Percentiles rank a stretch among this genome's conserved stretches.
phyloP scores from a whole-genome alignment of 78 protist genomes.

The Pigoraptor vietnamica region DNA sequence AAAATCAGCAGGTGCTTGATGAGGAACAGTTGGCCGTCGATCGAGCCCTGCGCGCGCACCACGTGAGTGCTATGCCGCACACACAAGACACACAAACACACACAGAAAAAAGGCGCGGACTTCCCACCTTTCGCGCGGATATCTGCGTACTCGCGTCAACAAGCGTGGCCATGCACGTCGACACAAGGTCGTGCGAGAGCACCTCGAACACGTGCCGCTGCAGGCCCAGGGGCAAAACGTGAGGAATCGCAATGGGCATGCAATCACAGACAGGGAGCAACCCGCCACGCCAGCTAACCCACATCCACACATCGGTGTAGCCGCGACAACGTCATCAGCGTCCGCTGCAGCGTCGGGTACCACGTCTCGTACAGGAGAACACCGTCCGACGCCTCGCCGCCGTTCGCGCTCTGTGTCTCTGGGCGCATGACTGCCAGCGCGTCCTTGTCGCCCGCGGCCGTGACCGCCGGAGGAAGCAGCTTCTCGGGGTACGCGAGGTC shows the following conservation, averaged over 20 bases:
- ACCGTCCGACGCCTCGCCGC: not conserved
- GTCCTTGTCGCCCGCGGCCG: not conserved
- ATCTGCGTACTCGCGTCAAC: not conserved
- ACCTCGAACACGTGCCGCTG: not conserved
- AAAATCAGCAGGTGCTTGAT: conserved; percentile 29
- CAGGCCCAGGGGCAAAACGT: no score
- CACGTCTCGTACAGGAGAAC: no score
- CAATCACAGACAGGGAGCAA: not conserved
- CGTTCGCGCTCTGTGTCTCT: not conserved
- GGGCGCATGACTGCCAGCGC: not conserved
- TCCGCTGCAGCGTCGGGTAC: conserved; percentile 13
- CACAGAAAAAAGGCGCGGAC: no score
- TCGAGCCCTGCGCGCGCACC: conserved; percentile 2
- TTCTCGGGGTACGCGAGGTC: conserved; percentile 14
- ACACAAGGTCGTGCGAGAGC: not conserved
- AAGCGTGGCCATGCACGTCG: not conserved
- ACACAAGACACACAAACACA: no score
- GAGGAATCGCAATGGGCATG: no score
- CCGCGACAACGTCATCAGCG: conserved; percentile 5
- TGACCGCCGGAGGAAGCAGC: not conserved
- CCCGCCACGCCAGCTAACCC: not conserved
- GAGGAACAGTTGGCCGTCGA: conserved; percentile 31
- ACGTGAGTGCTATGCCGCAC: no score
- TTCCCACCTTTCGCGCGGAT: no score
- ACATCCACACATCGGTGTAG: conserved; percentile 19